Conservation (phyloP, 192 early-diverging fungal genomes). For the Entomortierella beljakovae region DNA sequence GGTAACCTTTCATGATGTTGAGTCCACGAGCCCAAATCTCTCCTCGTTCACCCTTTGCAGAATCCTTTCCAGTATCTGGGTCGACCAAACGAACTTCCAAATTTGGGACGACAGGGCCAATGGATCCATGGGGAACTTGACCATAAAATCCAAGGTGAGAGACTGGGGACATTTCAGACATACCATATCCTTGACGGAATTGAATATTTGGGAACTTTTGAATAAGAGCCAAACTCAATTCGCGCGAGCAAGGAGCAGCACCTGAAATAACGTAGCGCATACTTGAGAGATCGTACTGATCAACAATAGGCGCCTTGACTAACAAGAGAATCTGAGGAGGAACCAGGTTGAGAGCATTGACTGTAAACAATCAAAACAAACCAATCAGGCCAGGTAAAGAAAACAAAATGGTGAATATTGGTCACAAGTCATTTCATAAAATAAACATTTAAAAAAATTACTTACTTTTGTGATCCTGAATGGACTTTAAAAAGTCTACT, state of each 20-base stretch:
- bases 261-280: constrained; percentile 65
- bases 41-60: constrained; percentile 65
- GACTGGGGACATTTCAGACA: constrained; percentile 75
- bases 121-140: constrained; percentile 59
- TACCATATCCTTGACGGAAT: constrained; percentile 77
- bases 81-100: constrained; percentile 82
- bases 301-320: constrained; percentile 72
- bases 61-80: constrained; percentile 63
- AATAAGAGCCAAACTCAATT: constrained; percentile 54
- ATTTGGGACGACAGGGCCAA: constrained; percentile 79
- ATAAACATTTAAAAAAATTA: not conserved
- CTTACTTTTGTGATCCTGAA: constrained; percentile 66
- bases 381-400: not conserved
- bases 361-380: constrained; percentile 12
- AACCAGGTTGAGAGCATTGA: constrained; percentile 56
- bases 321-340: constrained; percentile 79
- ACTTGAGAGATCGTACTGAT: constrained; percentile 69
- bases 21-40: constrained; percentile 92
- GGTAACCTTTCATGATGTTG: constrained; percentile 91
- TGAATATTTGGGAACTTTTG: constrained; percentile 20
- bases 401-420: not conserved
- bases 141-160: constrained; percentile 48
- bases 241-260: constrained; percentile 75
- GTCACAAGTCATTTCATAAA: not conserved
- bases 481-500: constrained; percentile 58